Percentiles rank a stretch among this genome's conserved stretches.
These are phyloP conservation scores for Colletotrichum siamense DNA, from an alignment of 2,329 filamentous ascomycete genomes.

Conservation along the genomic window DNA sequence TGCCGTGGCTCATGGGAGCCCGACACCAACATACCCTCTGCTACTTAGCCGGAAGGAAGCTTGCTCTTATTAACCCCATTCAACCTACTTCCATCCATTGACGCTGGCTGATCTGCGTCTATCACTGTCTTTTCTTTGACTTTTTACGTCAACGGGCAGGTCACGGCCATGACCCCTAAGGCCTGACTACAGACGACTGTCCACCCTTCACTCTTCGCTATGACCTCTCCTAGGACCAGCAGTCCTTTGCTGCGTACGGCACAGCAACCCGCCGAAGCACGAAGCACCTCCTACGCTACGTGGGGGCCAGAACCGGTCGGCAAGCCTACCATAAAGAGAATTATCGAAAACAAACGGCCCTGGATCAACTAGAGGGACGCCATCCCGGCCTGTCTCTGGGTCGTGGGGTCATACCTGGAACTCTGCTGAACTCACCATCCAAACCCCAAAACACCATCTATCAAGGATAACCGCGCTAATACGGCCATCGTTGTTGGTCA, in stretches of 20 bases:
- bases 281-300: not conserved
- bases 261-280: not conserved
- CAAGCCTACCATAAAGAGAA: not conserved
- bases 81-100: not conserved
- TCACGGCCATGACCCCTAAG: not conserved
- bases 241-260: slow-evolving; percentile 2
- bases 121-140: not conserved
- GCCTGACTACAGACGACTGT: not conserved
- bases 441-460: not conserved
- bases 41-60: not conserved
- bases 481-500: not conserved
- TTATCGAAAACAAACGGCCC: not conserved
- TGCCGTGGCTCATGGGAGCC: not conserved
- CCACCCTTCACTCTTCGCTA: not conserved
- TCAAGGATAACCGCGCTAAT: not conserved
- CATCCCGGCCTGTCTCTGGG: not conserved
- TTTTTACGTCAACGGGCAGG: not conserved
- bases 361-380: not conserved
- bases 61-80: not conserved
- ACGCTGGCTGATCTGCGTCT: not conserved
- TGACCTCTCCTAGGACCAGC: not conserved
- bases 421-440: slow-evolving; percentile 7
- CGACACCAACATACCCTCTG: not conserved
- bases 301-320: slow-evolving; percentile 10
- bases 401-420: slow-evolving; percentile 7